Base-by-base conservation (phyloP, 2,329 filamentous ascomycete genomes). In the Curvularia sp. region DNA sequence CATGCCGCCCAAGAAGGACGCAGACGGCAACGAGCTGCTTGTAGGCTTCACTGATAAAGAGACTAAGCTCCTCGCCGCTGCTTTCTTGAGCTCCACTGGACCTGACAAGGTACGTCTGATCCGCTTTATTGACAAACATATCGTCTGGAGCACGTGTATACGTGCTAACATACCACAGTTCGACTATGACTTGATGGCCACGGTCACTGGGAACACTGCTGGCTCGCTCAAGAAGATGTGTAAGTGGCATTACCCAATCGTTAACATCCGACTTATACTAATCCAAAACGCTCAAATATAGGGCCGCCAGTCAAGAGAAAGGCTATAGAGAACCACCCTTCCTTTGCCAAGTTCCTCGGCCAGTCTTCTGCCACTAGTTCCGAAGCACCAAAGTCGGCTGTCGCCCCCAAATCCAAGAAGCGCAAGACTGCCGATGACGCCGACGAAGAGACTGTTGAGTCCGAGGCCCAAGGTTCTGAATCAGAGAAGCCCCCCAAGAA, bases 171-270 rank as follows among this genome's bases (percentile, higher is more conserved):
- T 1, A 6, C 4, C 2, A 18, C 41, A 75, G 72, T 72, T 66
- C 53, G 67, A 76, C 58, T 76, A 69, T 38, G 63, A 69, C 0
- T 24, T 71, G 12, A 72, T 76, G 66, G 68, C 68, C 0, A 61
- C 44, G 4, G 59, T 76, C 2, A 70, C 71, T 0, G 66, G 67
- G 43, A 71, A 74, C 61, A 75, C 73, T 0, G 58, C 58, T 15
- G 71, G 72, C 31, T 65, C 70, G 0, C 66, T 74, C 46, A 72
- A 73, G 65, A 76, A 76, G 67, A 69, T 75, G 62, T 73, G 66
- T 56, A 52, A 43, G 57, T 59, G 9, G 2, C 6, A 22, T 13
- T 4, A 24, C 22, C 0, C 13, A 31, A n/a, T 26, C 12, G 10
- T 33, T 5, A 31, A 1, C 1, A 26, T 9, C 2, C 4, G 10